Conservation (phyloP, 2,329 filamentous ascomycete genomes). For the Harringtonia lauricola region DNA sequence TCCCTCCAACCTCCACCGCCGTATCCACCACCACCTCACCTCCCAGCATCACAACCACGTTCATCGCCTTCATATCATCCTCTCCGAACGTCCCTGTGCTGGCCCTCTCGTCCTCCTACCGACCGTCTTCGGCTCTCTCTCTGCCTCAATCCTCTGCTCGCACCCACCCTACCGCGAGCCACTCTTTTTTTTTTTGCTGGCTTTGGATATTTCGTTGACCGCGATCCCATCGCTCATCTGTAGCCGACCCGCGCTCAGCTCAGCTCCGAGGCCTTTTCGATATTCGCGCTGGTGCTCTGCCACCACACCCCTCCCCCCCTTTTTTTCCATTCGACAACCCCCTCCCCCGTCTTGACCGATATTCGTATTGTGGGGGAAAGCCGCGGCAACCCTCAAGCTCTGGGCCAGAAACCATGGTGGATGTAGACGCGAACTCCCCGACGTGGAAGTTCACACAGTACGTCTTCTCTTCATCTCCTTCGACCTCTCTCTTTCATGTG, state of each 20-base stretch:
- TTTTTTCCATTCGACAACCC: not conserved
- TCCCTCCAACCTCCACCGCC: not conserved
- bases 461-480: constrained; percentile 26
- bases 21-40: not conserved
- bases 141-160: too few species aligned
- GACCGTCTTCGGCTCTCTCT: too few species aligned
- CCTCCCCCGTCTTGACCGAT: not conserved
- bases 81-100: too few species aligned
- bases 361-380: constrained; percentile 4
- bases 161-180: too few species aligned
- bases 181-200: too few species aligned
- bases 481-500: not conserved
- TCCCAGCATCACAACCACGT: too few species aligned
- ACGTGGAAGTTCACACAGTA: constrained; percentile 99
- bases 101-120: too few species aligned
- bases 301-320: not conserved
- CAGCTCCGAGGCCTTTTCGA: not conserved
- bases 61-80: too few species aligned
- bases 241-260: not conserved
- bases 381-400: constrained; percentile 2
- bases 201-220: too few species aligned
- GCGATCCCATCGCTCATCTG: too few species aligned
- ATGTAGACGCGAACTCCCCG: constrained; percentile 85
- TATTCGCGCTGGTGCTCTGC: too few species aligned
- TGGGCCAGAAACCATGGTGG: constrained; percentile 65